phyloP scores from a whole-genome alignment of 1,139 yeast species.

The Williopsis jadinii region DNA sequence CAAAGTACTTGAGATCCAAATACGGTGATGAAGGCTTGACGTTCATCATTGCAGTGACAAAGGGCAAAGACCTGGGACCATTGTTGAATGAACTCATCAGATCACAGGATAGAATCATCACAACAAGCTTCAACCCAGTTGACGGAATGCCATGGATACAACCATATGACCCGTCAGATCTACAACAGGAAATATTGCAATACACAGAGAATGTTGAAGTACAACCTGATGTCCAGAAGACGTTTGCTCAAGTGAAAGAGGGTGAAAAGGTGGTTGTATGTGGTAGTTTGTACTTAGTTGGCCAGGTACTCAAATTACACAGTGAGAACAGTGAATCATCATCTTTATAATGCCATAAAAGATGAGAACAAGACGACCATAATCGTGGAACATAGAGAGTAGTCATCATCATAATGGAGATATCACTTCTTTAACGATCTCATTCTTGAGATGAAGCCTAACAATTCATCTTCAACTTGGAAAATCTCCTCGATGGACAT shows the following conservation, averaged over 20 bases:
- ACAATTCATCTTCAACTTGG: constrained; percentile 15
- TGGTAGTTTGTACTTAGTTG: constrained; percentile 74
- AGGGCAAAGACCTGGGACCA: constrained; percentile 55
- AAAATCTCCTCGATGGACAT: constrained; percentile 12
- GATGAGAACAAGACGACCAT: no score
- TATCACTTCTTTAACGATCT: constrained; percentile 5
- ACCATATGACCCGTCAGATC: constrained; percentile 35
- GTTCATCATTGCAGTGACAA: constrained; percentile 68
- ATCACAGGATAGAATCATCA: constrained; percentile 47
- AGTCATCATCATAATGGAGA: no score
- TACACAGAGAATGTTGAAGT: constrained; percentile 28
- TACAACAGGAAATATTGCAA: constrained; percentile 29
- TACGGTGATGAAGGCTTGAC: constrained; percentile 29
- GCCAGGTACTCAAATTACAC: constrained; percentile 50
- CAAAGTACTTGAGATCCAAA: constrained; percentile 32
- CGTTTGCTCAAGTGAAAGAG: constrained; percentile 12
- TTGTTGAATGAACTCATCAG: constrained; percentile 46
- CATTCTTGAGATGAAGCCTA: constrained; percentile 15
- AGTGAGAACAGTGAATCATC: constrained; percentile 1
- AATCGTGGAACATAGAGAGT: no score
- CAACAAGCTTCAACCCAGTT: constrained; percentile 59
- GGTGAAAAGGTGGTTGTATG: constrained; percentile 49
- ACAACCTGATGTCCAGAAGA: constrained; percentile 13
- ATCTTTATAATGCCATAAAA: background rate
- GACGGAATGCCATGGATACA: constrained; percentile 93